Base-by-base conservation (phyloP, 192 early-diverging fungal species). In the Jimgerdemannia lactiflua region DNA sequence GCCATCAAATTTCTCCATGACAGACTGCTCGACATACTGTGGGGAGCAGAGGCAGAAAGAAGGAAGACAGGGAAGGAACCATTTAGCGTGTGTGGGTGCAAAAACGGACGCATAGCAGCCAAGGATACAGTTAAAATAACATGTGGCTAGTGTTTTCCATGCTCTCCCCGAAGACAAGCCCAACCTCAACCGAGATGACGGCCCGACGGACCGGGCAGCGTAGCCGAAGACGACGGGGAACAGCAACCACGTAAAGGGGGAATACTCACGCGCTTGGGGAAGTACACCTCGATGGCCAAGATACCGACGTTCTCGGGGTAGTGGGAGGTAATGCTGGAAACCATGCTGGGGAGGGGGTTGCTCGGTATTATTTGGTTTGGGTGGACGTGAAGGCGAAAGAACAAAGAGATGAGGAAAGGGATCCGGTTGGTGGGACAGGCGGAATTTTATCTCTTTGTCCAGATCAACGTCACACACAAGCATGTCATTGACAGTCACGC, bases 1-100 rank as follows among this genome's bases (percentile, higher is more conserved):
- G 43, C 92, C 92, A 83, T 99, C 97, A 85, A 93, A 93, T 84
- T 90, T 79, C 83, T 99, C 96, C 79, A 89, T 80, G 68, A 86
- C 86, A 14, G 82, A 76, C 75, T 92, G 91, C 49, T 88, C 86
- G 19, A 91, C 87, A 78, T 75, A 92, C 87, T 90, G 72, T 7
- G 71, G 19, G 67, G 71, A 20, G 68, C 39, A 64, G 40, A 4
- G 43, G 42, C 40, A 43, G 11, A 39, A 8, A 43, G 11, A 39
- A 8, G 65, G 18, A 72, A 54, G 82, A 86, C 80, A 82, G 79
- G 73, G 67, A 42, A 74, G 9, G 4, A 74, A 39, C 40, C 20
- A n/a, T 29, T 29, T 29, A 29, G 29, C 29, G 0, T 29, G 29
- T 29, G 29, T 29, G 29, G n/a, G n/a, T n/a, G n/a, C n/a, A n/a